Base-by-base conservation (phyloP, 2,329 filamentous ascomycete genomes). In the Aspergillus proliferans region DNA sequence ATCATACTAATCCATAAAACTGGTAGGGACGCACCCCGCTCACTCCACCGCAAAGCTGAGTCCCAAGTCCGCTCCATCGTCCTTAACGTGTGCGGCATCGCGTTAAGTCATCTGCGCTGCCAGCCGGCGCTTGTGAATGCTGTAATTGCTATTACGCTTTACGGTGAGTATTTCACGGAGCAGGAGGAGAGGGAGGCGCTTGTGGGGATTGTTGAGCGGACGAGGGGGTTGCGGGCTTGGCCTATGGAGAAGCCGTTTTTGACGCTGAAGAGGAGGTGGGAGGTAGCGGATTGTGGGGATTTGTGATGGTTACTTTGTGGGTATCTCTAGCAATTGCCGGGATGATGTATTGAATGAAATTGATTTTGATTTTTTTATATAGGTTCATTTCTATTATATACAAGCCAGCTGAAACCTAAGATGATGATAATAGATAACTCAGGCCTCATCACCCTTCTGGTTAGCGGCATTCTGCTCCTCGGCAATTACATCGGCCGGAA, bases 401-500 rank as follows among this genome's bases (percentile, higher is more conserved):
- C 24, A 4, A 28, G 26, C 18, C 36, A 39, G 12, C 36, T 0
- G 15, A 39, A 39, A 19, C n/a, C 18, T 8, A n/a, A 18, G 34
- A 12, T 39, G 5, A 14, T 39, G 5, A 14, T 39, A 10, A 28
- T 28, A 28, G 3, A 10, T 30, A 30, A 24, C 39, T 41, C 18
- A 19, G 9, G 21, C 39, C n/a, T 19, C 18, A 41, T 41, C 18
- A 24, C 6, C 15, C 39, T 41, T 41, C 2, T 3, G 12, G 12
- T 9, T 14, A 22, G 50, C 55, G 2, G 52, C 58, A 47, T 51
- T 21, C 34, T 66, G 62, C 52, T 65, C 55, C 46, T 70, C 67
- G 2, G 64, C 58, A 45, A 72, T 65, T 8, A 70, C 56, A 48
- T 72, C 69, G 3, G 69, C 70, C 1, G 70, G 70, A 39, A 72